Conservation (phyloP, 768 basidiomycete genomes). For the Termitomyces bulborhizus region DNA sequence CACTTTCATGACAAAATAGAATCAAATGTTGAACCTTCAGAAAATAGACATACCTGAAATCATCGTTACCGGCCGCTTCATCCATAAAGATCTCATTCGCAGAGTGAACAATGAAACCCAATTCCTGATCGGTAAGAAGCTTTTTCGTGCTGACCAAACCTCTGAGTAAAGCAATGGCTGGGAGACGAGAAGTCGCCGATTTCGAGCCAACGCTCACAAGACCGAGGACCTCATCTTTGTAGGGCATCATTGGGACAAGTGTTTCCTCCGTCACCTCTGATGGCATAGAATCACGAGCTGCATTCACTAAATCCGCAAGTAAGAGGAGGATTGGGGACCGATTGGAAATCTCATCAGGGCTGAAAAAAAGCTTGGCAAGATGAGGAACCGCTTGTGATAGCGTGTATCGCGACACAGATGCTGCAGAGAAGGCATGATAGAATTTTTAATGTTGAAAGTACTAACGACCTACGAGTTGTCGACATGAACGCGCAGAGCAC, state of each 20-base stretch:
- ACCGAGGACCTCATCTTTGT: slow-evolving; percentile 75
- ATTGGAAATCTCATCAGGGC: slow-evolving; percentile 61
- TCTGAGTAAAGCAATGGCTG: slow-evolving; percentile 62
- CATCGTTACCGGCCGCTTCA: slow-evolving; percentile 44
- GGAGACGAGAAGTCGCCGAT: slow-evolving; percentile 39
- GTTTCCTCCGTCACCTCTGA: slow-evolving; percentile 14
- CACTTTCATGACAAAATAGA: slow-evolving; percentile 30
- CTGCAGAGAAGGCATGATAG: slow-evolving; percentile 28
- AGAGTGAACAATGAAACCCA: slow-evolving; percentile 73
- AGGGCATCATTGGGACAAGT: slow-evolving; percentile 39
- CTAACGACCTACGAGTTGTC: slow-evolving; percentile 63
- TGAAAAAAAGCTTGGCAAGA: slow-evolving; percentile 68
- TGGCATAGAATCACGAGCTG: slow-evolving; percentile 38
- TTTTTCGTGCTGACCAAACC: slow-evolving; percentile 57
- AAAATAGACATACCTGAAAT: slow-evolving; percentile 37
- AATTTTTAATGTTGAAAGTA: background rate
- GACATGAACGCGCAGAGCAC: slow-evolving; percentile 71
- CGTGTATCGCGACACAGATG: slow-evolving; percentile 61
- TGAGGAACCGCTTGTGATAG: slow-evolving; percentile 67
- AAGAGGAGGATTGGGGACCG: slow-evolving; percentile 62
- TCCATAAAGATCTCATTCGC: slow-evolving; percentile 62
- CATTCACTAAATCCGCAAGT: slow-evolving; percentile 58
- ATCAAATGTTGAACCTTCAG: background rate
- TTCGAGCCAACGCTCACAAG: slow-evolving; percentile 55
- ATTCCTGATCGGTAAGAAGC: slow-evolving; percentile 66